Conservation (phyloP, 768 basidiomycete genomes). For the Galerina marginata region DNA sequence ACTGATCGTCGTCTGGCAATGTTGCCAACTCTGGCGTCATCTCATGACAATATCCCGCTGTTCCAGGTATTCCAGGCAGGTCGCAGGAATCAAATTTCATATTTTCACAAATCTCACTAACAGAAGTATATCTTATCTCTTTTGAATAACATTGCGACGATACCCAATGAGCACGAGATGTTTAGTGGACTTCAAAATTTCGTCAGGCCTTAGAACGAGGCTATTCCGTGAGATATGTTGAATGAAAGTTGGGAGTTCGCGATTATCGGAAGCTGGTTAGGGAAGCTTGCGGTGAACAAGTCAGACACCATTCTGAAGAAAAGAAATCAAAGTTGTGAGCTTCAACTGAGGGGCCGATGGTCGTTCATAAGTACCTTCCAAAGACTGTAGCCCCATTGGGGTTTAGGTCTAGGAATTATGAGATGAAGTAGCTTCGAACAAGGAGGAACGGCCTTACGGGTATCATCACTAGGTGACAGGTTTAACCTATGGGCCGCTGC, state of each 20-base stretch:
- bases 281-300: constrained; percentile 40
- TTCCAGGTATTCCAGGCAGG: too few species aligned
- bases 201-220: constrained; percentile 32
- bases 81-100: too few species aligned
- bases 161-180: too few species aligned
- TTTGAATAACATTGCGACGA: too few species aligned
- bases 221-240: constrained; percentile 43
- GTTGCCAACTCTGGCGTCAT: too few species aligned
- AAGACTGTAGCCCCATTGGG: constrained; percentile 47
- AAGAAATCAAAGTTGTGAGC: not conserved
- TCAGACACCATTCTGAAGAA: constrained; percentile 44
- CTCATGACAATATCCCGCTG: too few species aligned
- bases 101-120: too few species aligned
- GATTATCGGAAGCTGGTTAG: constrained; percentile 40
- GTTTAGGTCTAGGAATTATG: constrained; percentile 35
- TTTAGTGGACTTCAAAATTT: too few species aligned
- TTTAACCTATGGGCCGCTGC: constrained; percentile 45
- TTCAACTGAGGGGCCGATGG: not conserved
- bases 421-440: not conserved
- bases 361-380: constrained; percentile 33
- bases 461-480: constrained; percentile 42
- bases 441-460: constrained; percentile 28
- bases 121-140: too few species aligned
- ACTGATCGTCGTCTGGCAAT: too few species aligned
- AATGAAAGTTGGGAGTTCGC: constrained; percentile 40